Evolutionary conservation across 2,329 filamentous ascomycete species (phyloP).

Genomic region (Alternaria sp.): DNA sequence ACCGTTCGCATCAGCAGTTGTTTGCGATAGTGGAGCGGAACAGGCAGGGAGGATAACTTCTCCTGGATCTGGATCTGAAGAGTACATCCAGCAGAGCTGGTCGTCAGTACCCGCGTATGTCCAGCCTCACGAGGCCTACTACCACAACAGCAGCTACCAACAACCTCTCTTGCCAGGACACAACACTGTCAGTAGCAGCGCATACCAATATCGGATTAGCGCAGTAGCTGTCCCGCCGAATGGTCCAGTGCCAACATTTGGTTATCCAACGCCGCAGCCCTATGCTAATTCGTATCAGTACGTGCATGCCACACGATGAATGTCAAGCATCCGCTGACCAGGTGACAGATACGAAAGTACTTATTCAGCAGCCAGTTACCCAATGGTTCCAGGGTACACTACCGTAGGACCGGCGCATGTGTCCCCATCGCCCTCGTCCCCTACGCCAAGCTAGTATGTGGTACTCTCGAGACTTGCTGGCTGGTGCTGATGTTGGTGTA

Average conservation of each 20-base stretch:
- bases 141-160: background rate
- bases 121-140: background rate
- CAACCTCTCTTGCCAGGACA: background rate
- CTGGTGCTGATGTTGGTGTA: background rate
- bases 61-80: background rate
- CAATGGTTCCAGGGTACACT: background rate
- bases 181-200: background rate
- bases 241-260: background rate
- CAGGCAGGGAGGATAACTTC: background rate
- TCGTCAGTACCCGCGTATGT: background rate
- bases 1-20: background rate
- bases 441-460: background rate
- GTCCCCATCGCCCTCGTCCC: background rate
- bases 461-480: background rate
- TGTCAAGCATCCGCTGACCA: background rate
- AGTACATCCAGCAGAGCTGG: background rate
- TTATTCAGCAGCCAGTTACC: background rate
- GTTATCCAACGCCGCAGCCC: background rate
- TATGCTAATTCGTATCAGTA: background rate
- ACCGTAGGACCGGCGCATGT: background rate
- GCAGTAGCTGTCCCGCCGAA: background rate
- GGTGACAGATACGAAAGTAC: background rate
- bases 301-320: background rate
- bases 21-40: background rate
- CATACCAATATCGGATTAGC: background rate